Percentiles rank a stretch among this genome's conserved stretches.
These are phyloP conservation scores for Omphalotus guepiniiformis DNA, from an alignment of 768 basidiomycete genomes.

Conservation along the genomic window DNA sequence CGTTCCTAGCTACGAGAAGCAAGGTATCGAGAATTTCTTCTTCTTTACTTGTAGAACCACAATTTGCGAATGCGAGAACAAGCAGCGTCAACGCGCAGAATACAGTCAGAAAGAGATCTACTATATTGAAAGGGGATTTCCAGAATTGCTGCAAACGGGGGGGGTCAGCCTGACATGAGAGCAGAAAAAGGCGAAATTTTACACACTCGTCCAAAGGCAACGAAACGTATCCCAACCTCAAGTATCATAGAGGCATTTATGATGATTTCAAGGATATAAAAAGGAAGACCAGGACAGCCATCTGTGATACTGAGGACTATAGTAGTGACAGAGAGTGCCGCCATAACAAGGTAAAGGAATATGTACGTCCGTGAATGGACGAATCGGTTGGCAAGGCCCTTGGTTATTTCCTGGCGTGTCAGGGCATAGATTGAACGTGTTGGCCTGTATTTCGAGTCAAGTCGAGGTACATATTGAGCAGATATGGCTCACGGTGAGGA, in stretches of 20 bases:
- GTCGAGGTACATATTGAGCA: neutral
- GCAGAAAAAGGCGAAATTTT: neutral
- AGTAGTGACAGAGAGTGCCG: conserved; percentile 80
- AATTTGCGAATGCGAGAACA: conserved; percentile 84
- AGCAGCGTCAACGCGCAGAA: conserved; percentile 90
- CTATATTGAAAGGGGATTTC: conserved; percentile 88
- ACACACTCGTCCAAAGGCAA: conserved; percentile 90
- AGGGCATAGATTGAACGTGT: conserved; percentile 83
- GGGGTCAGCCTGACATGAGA: neutral
- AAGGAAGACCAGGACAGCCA: conserved; percentile 83
- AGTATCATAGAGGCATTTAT: conserved; percentile 90
- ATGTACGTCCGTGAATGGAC: conserved; percentile 87
- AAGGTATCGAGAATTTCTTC: conserved; percentile 94
- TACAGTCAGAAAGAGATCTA: conserved; percentile 82
- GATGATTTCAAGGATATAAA: conserved; percentile 87
- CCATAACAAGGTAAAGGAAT: conserved; percentile 85
- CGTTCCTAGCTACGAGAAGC: conserved; percentile 86
- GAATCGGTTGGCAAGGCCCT: conserved; percentile 85
- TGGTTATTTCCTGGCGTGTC: conserved; percentile 76
- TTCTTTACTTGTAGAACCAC: conserved; percentile 78
- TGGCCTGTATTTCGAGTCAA: conserved; percentile 42
- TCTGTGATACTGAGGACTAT: conserved; percentile 78
- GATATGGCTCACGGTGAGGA: conserved; percentile 3
- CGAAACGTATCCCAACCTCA: conserved; percentile 87
- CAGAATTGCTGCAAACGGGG: conserved; percentile 79